phyloP scores from a whole-genome alignment of 768 basidiomycete genomes.

The Boletus tylopilopsis region DNA sequence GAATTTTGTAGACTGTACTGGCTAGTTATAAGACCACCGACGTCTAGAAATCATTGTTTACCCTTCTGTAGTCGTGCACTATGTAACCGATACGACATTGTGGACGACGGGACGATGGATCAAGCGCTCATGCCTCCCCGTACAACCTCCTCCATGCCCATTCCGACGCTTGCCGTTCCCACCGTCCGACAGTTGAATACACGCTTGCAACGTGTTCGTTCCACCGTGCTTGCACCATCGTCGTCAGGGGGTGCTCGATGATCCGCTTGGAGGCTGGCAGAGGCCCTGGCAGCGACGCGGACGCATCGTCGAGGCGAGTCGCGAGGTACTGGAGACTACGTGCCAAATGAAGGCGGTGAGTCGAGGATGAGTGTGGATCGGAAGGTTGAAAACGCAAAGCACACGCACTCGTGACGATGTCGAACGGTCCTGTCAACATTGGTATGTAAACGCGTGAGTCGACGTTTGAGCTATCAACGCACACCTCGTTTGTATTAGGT shows the following conservation, averaged over 20 bases:
- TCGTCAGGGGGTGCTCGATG: conserved; percentile 41
- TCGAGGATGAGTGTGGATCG: neutral
- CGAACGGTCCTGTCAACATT: conserved; percentile 44
- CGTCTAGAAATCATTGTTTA: neutral
- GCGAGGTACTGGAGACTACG: conserved; percentile 51
- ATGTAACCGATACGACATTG: neutral
- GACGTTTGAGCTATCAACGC: neutral
- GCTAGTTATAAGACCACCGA: neutral
- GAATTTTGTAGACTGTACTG: neutral
- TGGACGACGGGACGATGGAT: neutral
- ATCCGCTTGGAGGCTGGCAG: conserved; percentile 54
- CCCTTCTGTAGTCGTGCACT: neutral
- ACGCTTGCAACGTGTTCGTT: conserved; percentile 51
- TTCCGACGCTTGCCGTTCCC: conserved; percentile 44
- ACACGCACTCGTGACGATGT: conserved; percentile 49
- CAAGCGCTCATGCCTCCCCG: conserved; percentile 23
- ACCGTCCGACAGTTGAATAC: conserved; percentile 40
- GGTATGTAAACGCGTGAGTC: neutral
- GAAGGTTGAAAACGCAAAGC: neutral
- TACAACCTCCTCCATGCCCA: conserved; percentile 48
- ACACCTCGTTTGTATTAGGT: conserved; percentile 53
- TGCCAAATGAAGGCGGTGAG: too few species aligned
- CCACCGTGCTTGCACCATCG: conserved; percentile 53
- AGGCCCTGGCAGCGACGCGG: conserved; percentile 45
- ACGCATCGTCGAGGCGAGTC: conserved; percentile 47